A percentile compares a stretch with the other conserved stretches of the same genome.
Evolutionary conservation across 106 monocot species (phyloP).

Genomic region (Dendrobium nobile): DNA sequence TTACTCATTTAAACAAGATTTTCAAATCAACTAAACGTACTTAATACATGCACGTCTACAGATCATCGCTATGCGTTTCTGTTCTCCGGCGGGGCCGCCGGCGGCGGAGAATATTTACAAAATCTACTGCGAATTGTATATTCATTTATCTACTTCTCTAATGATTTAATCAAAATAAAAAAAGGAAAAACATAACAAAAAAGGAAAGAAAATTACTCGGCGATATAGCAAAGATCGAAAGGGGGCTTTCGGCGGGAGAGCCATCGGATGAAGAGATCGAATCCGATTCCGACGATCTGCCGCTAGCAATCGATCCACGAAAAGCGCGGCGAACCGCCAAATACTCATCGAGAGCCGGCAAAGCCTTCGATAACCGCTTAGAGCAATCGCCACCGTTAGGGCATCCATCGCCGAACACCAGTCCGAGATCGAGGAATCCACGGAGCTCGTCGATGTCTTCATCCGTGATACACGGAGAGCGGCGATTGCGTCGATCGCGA

Average conservation of each 20-base stretch:
- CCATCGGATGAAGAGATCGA: slow-evolving; percentile 9
- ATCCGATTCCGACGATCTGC: slow-evolving; percentile 1
- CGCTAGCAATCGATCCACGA: neutral
- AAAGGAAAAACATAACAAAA: neutral
- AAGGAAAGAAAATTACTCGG: slow-evolving; percentile 20
- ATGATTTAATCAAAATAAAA: neutral
- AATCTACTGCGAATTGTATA: too few species aligned
- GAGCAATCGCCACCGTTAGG: slow-evolving; percentile 8
- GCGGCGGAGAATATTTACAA: too few species aligned
- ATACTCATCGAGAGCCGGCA: slow-evolving; percentile 56
- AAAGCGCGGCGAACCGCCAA: slow-evolving; percentile 27
- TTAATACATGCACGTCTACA: too few species aligned
- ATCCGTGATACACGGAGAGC: slow-evolving; percentile 56
- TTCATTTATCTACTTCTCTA: neutral
- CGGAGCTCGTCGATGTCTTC: slow-evolving; percentile 85
- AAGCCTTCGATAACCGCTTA: slow-evolving; percentile 28
- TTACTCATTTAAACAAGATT: too few species aligned
- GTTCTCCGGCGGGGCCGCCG: too few species aligned
- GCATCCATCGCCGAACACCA: slow-evolving; percentile 30
- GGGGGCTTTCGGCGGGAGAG: slow-evolving; percentile 21
- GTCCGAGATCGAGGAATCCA: slow-evolving; percentile 73
- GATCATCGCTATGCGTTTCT: too few species aligned
- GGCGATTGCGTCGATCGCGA: slow-evolving; percentile 18
- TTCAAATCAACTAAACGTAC: too few species aligned
- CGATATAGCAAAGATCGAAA: slow-evolving; percentile 22